Evolutionary conservation across 2,329 filamentous ascomycete genomes (phyloP), one percentile per base, ranked within the genome.

Genomic region (Pseudocercospora fuligena): DNA sequence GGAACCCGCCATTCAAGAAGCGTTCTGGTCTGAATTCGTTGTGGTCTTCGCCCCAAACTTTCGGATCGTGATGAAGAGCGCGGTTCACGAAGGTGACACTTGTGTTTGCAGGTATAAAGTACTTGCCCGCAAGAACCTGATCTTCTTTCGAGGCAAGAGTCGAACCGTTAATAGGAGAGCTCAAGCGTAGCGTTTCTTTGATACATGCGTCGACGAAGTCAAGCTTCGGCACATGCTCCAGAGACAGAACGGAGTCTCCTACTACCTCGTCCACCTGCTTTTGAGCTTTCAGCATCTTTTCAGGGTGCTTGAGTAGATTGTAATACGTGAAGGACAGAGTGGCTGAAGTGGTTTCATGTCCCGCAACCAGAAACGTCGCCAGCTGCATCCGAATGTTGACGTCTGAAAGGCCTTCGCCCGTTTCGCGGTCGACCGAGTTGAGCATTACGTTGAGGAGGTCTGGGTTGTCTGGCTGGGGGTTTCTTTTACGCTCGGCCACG

Each of bases 351-450:
- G 62, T 64, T 9, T 66, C 64, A 31, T 65, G 58, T 21, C 68
- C 66, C 80, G 78, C 87, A 60, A 88, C 88, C 47, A 90, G 84
- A 81, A 92, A 90, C 2, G 86, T 85, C 61, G 91, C 86, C 70
- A 92, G 88, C 75, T 92, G 89, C 76, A 91, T 88, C 57, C 90
- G 83, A 58, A 91, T 84, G 66, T 87, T 86, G 9, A 85, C 84
- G 4, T 90, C 85, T 4, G 79, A 84, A 69, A 92, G 80, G 2
- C 78, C 78, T 66, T 83, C 80, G 29, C 87, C 87, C 0, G 89
- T 90, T 73, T 89, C 83, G 0, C 87, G 85, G 69, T 92, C 90
- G 47, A 81, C 83, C 12, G 80, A 84, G 63, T 84, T 83, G 66
- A 92, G 75, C 75, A 92, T 81, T 2, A 85, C 84, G 60, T 88